Evolutionary conservation across 164 flowering plant genomes (phyloP), one percentile per base, ranked within the genome.

Genomic region (Dillenia turbinata): DNA sequence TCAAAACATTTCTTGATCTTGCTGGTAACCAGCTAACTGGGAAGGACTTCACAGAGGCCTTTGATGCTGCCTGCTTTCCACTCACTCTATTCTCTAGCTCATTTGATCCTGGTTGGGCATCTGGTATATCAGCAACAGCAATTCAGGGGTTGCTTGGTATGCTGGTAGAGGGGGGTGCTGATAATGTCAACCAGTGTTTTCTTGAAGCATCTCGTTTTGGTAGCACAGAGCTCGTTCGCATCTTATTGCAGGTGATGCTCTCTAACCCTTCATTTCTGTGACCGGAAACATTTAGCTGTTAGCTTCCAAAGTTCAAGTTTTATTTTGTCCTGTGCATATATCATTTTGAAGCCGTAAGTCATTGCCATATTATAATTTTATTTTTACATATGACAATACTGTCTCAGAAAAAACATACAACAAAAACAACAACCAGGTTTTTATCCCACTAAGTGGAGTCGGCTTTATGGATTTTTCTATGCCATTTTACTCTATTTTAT

Each of bases 191-290:
- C 64, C 98, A 92, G 71, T 92, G 98, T 69, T 92, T 92, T 73
- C 88, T 92, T 54, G 98, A 92, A 76, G 98, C 98, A 12, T 88
- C 98, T 16, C 96, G 96, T 49, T 92, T 92, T 78, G 96, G 98
- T 52, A 92, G 98, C 69, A 92, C 98, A 15, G 98, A 92, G 67
- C 95, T 92, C 69, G 98, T 92, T 12, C 92, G 96, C 71, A 89
- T 92, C 52, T 69, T 92, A 40, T 77, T 92, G 76, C 98, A 92
- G 96, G 98, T 89, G 78, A 61, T n/a, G 8, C n/a, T 17, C 2
- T 43, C 59, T 22, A 5, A 26, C n/a, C 46, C 24, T 60, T 55
- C n/a, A 5, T 47, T 12, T 64, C 19, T 0, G 2, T 22, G n/a
- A 45, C 33, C 0, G 33, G 3, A 14, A 1, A 46, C 16, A 12